Percentiles rank a stretch among this genome's conserved stretches.
Evolutionary conservation across 192 early-diverging fungal species (phyloP).

Genomic region (Phlyctochytrium arcticum): DNA sequence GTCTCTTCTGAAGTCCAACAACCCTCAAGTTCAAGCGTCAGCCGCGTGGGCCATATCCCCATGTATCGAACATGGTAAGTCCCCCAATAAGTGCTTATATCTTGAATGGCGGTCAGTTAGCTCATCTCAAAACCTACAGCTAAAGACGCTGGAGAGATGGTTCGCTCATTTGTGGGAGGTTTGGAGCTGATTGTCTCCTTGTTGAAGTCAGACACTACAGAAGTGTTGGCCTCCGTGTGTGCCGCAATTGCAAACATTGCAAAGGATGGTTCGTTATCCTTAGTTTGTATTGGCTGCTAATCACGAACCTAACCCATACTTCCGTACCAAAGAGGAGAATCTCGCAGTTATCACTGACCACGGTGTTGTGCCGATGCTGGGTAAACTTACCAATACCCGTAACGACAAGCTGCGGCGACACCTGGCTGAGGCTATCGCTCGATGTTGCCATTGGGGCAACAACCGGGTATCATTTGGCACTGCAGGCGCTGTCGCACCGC

Average conservation of each 20-base stretch:
- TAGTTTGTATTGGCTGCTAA: background rate
- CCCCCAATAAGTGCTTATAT: too few relatives aligned
- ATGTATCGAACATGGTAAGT: conserved; percentile 63
- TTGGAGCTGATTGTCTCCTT: conserved; percentile 63
- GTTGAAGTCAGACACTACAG: conserved; percentile 53
- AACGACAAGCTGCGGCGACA: conserved; percentile 62
- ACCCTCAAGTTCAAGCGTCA: conserved; percentile 56
- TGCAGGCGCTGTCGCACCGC: conserved; percentile 54
- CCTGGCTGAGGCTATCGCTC: conserved; percentile 57
- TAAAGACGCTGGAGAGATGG: conserved; percentile 68
- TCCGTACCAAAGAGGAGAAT: conserved; percentile 50
- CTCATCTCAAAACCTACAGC: conserved; percentile 26
- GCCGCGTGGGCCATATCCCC: conserved; percentile 67
- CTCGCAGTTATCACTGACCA: conserved; percentile 69
- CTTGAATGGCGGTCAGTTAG: too few relatives aligned
- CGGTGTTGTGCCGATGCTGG: conserved; percentile 64
- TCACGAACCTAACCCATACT: background rate
- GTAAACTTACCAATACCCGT: conserved; percentile 53
- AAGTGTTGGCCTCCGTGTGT: conserved; percentile 61
- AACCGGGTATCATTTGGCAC: conserved; percentile 62
- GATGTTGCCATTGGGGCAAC: conserved; percentile 66
- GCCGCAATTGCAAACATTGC: conserved; percentile 66
- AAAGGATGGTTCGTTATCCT: conserved; percentile 43
- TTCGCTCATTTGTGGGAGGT: conserved; percentile 65
- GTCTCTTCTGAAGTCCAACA: conserved; percentile 60